phyloP scores from a whole-genome alignment of 2,329 filamentous ascomycete species.

The Periconia digitata region DNA sequence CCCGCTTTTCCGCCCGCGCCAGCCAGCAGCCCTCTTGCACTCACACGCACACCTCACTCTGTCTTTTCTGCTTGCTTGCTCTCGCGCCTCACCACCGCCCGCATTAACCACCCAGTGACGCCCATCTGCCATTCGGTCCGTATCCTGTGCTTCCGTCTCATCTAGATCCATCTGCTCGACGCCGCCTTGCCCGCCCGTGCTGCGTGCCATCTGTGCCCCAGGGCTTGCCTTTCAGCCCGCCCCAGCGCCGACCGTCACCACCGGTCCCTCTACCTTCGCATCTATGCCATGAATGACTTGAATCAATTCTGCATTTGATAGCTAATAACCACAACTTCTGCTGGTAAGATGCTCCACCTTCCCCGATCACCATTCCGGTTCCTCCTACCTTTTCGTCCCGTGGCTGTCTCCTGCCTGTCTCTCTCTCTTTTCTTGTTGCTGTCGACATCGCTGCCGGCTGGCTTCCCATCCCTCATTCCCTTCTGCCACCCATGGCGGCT shows the following conservation, averaged over 20 bases:
- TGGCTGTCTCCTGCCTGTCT: not conserved
- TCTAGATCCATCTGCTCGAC: not conserved
- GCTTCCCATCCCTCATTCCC: too few relatives aligned
- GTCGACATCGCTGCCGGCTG: not conserved
- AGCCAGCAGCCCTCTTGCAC: too few relatives aligned
- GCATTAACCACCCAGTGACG: not conserved
- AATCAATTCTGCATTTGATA: not conserved
- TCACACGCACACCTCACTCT: not conserved
- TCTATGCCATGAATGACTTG: not conserved
- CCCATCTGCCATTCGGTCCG: not conserved
- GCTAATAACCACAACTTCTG: not conserved
- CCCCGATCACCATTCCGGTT: not conserved
- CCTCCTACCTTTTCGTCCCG: too few relatives aligned
- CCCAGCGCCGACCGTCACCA: not conserved
- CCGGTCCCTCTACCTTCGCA: not conserved
- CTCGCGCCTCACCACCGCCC: not conserved
- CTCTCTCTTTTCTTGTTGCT: not conserved
- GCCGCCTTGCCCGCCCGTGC: not conserved
- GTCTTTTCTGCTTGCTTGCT: not conserved
- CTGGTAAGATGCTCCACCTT: not conserved
- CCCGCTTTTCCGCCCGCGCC: too few relatives aligned
- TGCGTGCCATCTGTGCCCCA: not conserved
- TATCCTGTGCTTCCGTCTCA: not conserved
- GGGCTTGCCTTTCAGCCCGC: not conserved
- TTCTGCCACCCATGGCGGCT: not conserved